Base-by-base conservation (phyloP, 768 basidiomycete genomes). In the Kwoniella newhampshirensis region DNA sequence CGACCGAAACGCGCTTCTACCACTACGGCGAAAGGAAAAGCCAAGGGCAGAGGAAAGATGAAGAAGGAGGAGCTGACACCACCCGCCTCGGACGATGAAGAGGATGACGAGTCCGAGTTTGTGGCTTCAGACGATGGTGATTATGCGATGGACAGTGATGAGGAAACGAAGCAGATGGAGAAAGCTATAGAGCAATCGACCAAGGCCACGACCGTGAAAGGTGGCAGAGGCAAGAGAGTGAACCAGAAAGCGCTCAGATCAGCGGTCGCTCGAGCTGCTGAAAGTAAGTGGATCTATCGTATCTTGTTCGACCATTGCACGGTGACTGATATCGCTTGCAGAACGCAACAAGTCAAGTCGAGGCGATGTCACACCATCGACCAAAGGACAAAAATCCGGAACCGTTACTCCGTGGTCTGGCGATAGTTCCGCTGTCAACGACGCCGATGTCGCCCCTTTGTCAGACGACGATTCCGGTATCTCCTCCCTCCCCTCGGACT, bases 121-220 rank as follows among this genome's bases (percentile, higher is more conserved):
- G 56, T 44, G 42, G 35, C 46, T 41, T 25, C 40, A 8, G 56
- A 51, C 12, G 62, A 54, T 41, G 66, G 51, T 6, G 67, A 70
- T 30, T 73, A 63, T 50, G 71, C 71, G 15, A 57, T 68, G 60
- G 60, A 70, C 39, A 67, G 60, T 26, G 71, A 73, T 30, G 59
- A 68, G 11, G 71, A 73, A 51, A 67, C 57, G 13, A 47, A 51
- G 23, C 66, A 70, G 50, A 36, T 70, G 15, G 40, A 59, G 36
- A 27, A 41, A 13, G 71, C 71, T 9, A 47, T 73, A 7, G 40
- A 55, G 28, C 56, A 54, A 17, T 68, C 67, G 5, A 60, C 55
- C 0, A 51, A 50, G 44, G 44, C 20, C 20, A 43, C 57, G 25
- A 42, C 42, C 12, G 13, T 27, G 25, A 44, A 41, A 7, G 32